Evolutionary conservation across 202 grass and related monocot genomes (phyloP), one percentile per base, ranked within the genome.

Genomic region (Carex sylvatica): DNA sequence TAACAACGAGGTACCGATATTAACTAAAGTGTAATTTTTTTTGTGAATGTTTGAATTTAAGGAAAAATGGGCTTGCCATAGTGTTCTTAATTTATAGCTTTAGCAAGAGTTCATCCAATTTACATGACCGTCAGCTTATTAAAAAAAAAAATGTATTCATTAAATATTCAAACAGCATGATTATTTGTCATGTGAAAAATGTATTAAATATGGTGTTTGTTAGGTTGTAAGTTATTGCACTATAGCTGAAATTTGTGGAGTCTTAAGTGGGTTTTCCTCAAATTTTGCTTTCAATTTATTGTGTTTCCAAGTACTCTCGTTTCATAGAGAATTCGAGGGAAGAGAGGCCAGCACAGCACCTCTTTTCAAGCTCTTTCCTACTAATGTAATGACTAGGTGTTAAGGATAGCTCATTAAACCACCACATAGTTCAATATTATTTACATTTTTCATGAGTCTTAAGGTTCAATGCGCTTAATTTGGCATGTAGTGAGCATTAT

Each of bases 1-100:
- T 74, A 98, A 88, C 81, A 95, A 93, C 26, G 96, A 98, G 96
- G 96, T 98, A 91, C 28, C 20, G n/a, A 36, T 78, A 18, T 85
- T 72, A 36, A 74, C 86, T 16, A 2, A 16, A 82, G 47, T 0
- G 26, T 9, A 35, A 54, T 68, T 67, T 69, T 38, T 49, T 66
- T 56, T 75, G 24, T 55, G 49, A 33, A 75, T n/a, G 49, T 31
- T 75, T 76, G 7, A 55, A 49, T 53, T 75, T 7, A 14, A 30
- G 71, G 24, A 0, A 5, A 19, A n/a, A 11, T 19, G 7, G 3
- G 13, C 72, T 56, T n/a, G 13, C 19, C 14, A n/a, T 36, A 16
- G 13, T 55, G 13, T 55, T 53, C 36, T n/a, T 76, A 58, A 70
- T 52, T 69, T 53, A 26, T n/a, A 30, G 24, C 51, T 76, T 56